Conservation (phyloP, 139 green algal species). For the Mychonastes homosphaera region DNA sequence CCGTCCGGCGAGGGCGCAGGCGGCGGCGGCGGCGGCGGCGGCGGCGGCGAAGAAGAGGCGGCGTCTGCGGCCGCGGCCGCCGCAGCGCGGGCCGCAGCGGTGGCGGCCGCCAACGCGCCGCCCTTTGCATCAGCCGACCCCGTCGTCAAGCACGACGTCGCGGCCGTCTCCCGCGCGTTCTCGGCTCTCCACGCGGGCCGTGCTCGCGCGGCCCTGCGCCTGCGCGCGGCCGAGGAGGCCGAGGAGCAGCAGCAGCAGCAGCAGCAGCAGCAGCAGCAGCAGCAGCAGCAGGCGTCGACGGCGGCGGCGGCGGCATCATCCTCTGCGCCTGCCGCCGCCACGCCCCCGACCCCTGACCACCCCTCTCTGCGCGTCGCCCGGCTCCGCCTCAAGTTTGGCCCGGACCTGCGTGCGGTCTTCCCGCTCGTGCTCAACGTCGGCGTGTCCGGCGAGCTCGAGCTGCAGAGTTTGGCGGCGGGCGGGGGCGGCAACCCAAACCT, state of each 20-base stretch:
- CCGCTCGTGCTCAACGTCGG: constrained; percentile 87
- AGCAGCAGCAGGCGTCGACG: constrained; percentile 9
- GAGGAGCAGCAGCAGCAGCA: constrained; percentile 1
- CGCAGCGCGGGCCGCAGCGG: neutral
- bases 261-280: constrained; percentile 1
- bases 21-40: neutral
- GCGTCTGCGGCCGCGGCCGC: neutral
- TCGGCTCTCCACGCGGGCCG: constrained; percentile 45
- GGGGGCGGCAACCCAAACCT: no score
- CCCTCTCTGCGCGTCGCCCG: constrained; percentile 21
- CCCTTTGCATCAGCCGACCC: neutral
- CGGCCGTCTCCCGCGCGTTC: constrained; percentile 54
- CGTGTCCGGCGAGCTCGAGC: constrained; percentile 48
- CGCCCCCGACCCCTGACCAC: neutral
- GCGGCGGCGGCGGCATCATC: neutral
- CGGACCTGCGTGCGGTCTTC: constrained; percentile 80
- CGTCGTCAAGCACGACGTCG: constrained; percentile 9
- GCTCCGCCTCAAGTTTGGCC: constrained; percentile 59
- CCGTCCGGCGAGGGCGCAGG: constrained; percentile 7
- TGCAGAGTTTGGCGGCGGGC: constrained; percentile 19
- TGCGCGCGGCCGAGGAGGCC: neutral
- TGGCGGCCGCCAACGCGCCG: neutral
- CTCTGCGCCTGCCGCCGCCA: neutral
- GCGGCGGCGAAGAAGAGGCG: neutral
- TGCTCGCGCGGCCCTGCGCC: constrained; percentile 18